A percentile compares a stretch with the other conserved stretches of the same genome.
Conservation (phyloP, 495 filamentous ascomycete genomes). For the Neurospora sp. region DNA sequence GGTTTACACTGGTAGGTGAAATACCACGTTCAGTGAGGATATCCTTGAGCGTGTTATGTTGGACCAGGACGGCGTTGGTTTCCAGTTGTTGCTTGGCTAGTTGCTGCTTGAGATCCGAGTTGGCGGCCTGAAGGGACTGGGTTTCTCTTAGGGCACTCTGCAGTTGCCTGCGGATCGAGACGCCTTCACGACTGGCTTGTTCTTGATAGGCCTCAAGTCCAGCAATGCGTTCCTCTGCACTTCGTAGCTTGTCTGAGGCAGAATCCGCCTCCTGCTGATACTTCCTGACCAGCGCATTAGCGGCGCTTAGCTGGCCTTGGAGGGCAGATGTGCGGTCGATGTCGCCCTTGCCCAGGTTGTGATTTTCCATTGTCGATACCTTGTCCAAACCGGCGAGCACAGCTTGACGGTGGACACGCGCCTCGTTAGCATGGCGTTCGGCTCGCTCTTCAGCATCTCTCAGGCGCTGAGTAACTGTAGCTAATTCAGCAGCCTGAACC, state of each 20-base stretch:
- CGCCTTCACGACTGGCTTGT: conserved; percentile 84
- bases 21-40: conserved; percentile 81
- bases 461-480: conserved; percentile 59
- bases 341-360: conserved; percentile 42
- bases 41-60: conserved; percentile 84
- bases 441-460: conserved; percentile 83
- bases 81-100: conserved; percentile 78
- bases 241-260: conserved; percentile 77
- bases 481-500: conserved; percentile 69
- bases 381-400: conserved; percentile 76
- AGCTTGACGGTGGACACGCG: conserved; percentile 72
- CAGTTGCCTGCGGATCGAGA: conserved; percentile 79
- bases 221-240: conserved; percentile 91
- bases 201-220: conserved; percentile 95
- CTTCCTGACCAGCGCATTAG: conserved; percentile 69
- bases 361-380: conserved; percentile 42
- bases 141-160: conserved; percentile 72
- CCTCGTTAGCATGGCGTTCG: conserved; percentile 81
- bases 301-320: conserved; percentile 67
- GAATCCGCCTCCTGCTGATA: conserved; percentile 86
- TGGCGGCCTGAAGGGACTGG: conserved; percentile 63
- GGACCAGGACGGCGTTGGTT: conserved; percentile 78
- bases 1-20: conserved; percentile 47
- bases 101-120: conserved; percentile 66
- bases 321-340: conserved; percentile 70